Base-by-base conservation (phyloP, 2,329 filamentous ascomycete genomes). In the Colletotrichum somersetense region DNA sequence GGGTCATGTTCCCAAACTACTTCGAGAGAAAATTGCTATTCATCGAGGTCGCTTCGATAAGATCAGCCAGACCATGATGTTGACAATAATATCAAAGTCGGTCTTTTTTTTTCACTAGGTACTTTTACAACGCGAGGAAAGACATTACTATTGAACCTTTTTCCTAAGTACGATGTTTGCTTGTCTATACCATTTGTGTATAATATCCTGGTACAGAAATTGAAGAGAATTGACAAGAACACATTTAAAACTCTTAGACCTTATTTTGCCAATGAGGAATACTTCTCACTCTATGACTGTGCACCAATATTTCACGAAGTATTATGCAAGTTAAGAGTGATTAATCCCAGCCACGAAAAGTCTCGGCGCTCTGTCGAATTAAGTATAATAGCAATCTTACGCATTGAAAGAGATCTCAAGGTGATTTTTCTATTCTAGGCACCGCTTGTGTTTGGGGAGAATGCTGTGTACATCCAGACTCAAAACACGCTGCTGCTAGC, bases 401-500 rank as follows among this genome's bases (percentile, higher is more conserved):
- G 23, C 14, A 26, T 18, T 18, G 2, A 2, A 5, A 52, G 16
- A 23, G 5, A 5, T 14, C 1, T 8, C 11, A 16, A 14, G 12
- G 1, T 26, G 5, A 16, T 5, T 10, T 12, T 5, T 50, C 4
- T 7, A 14, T 7, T 50, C 23, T 6, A 23, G 16, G 1, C 12
- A 1, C 23, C 1, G 12, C 5, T 0, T 50, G 5, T 14, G 0
- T 26, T 26, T 14, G 11, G 7, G 4, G 1, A 50, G 26, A 11
- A 7, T 26, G 23, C n/a, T 14, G 4, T 52, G 7, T 14, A 50
- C 10, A 2, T 50, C 11, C 1, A 50, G 11, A 12, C n/a, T 26
- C 12, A 26, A 23, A 26, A 14, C 5, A 33, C 4, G 14, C 16
- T 30, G 14, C 12, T 5, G 48, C 48, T 23, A 30, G 14, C 50